Evolutionary conservation across 2,329 filamentous ascomycete species (phyloP).

Genomic region (Cyphellophora europaea): DNA sequence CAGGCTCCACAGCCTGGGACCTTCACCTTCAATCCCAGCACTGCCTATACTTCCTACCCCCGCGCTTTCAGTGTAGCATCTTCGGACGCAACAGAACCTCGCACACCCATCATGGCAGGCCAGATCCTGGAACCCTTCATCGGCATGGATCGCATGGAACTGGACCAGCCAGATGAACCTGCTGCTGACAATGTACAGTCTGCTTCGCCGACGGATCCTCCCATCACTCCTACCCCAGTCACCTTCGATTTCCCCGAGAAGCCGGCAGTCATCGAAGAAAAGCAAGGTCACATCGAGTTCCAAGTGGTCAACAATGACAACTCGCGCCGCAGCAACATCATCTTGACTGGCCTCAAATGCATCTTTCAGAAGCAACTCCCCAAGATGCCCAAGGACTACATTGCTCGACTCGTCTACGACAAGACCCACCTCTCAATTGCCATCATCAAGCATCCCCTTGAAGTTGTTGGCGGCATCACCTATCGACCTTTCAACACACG

Average conservation of each 20-base stretch:
- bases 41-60: no score
- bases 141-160: no score
- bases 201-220: slow-evolving; percentile 32
- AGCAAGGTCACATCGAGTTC: slow-evolving; percentile 90
- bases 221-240: slow-evolving; percentile 43
- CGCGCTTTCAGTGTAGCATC: no score
- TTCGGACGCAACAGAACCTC: no score
- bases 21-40: no score
- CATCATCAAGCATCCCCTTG: slow-evolving; percentile 91
- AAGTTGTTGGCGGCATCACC: slow-evolving; percentile 90
- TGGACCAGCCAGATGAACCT: slow-evolving; percentile 1
- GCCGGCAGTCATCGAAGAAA: slow-evolving; percentile 88
- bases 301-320: slow-evolving; percentile 97
- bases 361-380: slow-evolving; percentile 98
- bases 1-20: no score
- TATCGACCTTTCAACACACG: slow-evolving; percentile 89
- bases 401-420: slow-evolving; percentile 93
- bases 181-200: slow-evolving; percentile 1
- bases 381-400: slow-evolving; percentile 99
- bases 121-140: no score
- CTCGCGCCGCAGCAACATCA: slow-evolving; percentile 77
- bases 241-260: slow-evolving; percentile 85
- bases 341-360: slow-evolving; percentile 89
- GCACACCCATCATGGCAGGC: no score
- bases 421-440: slow-evolving; percentile 92